phyloP scores from a whole-genome alignment of 2,329 filamentous ascomycete genomes.

The Neonectria neomacrospora region DNA sequence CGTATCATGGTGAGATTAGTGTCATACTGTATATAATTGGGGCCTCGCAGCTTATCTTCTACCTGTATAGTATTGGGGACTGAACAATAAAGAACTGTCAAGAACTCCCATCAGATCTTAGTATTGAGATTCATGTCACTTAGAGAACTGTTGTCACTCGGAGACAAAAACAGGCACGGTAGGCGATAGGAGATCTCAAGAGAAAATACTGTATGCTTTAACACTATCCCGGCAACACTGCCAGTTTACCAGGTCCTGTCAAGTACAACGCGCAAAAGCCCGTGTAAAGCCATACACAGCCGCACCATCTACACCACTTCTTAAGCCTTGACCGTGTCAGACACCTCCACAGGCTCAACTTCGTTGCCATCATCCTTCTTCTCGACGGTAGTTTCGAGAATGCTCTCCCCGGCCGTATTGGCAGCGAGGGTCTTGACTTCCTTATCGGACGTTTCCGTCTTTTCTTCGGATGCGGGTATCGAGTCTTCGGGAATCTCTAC shows the following conservation, averaged over 20 bases:
- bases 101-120: no score
- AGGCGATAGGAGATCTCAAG: background rate
- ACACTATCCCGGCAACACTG: conserved; percentile 8
- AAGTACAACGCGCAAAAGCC: conserved; percentile 8
- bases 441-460: conserved; percentile 6
- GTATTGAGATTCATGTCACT: background rate
- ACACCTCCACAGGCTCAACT: conserved; percentile 50
- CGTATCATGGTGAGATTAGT: background rate
- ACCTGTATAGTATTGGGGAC: conserved; percentile 6
- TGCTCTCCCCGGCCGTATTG: conserved; percentile 57
- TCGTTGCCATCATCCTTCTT: conserved; percentile 48
- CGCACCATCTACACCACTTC: background rate
- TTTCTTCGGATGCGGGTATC: conserved; percentile 17
- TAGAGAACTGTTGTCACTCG: background rate
- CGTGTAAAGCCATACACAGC: background rate
- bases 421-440: conserved; percentile 51
- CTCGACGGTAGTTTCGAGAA: conserved; percentile 53
- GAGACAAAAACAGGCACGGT: background rate
- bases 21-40: conserved; percentile 14
- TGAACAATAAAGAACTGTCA: background rate
- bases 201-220: conserved; percentile 5
- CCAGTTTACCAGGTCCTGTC: conserved; percentile 13
- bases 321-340: conserved; percentile 48
- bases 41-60: conserved; percentile 6
- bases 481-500: conserved; percentile 6